Conservation (phyloP, 163 green algal species). For the Chlorella variabilis region DNA sequence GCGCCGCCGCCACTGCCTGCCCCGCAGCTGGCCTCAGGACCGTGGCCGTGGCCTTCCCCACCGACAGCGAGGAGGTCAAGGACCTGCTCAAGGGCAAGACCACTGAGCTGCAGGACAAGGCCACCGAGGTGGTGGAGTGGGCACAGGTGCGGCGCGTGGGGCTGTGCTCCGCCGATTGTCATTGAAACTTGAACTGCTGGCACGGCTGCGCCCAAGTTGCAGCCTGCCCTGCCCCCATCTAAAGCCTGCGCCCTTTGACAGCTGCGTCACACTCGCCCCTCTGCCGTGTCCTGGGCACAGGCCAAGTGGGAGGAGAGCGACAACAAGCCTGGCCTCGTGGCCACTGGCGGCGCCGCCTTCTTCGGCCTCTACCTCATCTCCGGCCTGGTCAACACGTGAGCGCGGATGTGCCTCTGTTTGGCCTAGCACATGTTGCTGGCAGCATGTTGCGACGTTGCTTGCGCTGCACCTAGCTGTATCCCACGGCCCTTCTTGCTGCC, state of each 20-base stretch:
- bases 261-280: too few relatives aligned
- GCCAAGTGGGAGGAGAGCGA: conserved; percentile 67
- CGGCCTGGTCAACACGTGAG: conserved; percentile 38
- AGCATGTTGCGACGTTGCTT: neutral
- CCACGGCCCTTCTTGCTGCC: neutral
- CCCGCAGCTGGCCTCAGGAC: neutral
- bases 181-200: too few relatives aligned
- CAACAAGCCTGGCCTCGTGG: conserved; percentile 61
- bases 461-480: neutral
- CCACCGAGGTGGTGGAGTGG: neutral
- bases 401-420: neutral
- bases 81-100: conserved; percentile 7
- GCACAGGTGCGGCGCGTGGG: neutral
- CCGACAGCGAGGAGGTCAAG: conserved; percentile 19
- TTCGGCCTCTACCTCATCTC: conserved; percentile 58
- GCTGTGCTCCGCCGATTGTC: neutral
- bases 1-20: neutral
- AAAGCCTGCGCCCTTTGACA: neutral
- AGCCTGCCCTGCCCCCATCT: too few relatives aligned
- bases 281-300: conserved; percentile 1
- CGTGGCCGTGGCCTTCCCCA: conserved; percentile 15
- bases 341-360: conserved; percentile 47
- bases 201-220: too few relatives aligned
- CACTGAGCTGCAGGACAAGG: conserved; percentile 2
- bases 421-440: neutral